These are phyloP conservation scores for Leersia perrieri DNA, from an alignment of 176 grass and related monocot species.

Conservation along the genomic window DNA sequence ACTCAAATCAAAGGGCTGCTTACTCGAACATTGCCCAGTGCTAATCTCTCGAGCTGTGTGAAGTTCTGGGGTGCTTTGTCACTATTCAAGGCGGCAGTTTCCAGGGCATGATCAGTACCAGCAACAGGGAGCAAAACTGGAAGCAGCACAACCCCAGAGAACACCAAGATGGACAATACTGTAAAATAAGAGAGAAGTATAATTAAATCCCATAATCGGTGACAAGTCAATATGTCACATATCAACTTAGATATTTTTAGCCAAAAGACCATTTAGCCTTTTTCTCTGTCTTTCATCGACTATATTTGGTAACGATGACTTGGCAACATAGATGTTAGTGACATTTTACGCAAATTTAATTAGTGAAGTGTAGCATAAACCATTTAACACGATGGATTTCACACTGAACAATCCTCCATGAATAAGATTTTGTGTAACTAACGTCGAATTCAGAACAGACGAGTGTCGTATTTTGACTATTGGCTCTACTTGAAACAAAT, in stretches of 20 bases:
- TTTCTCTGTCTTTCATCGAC: background rate
- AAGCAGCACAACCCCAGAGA: slow-evolving; percentile 70
- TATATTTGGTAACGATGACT: no score
- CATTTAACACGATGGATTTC: slow-evolving; percentile 2
- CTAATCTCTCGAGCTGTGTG: slow-evolving; percentile 56
- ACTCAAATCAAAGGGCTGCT: background rate
- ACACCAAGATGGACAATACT: slow-evolving; percentile 78
- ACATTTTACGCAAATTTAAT: background rate
- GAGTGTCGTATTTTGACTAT: background rate
- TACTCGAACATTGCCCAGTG: slow-evolving; percentile 80
- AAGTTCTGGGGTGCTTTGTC: background rate
- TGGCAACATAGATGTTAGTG: no score
- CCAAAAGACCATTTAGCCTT: background rate
- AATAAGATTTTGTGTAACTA: background rate
- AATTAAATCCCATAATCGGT: background rate
- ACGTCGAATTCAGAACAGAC: background rate
- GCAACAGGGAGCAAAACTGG: slow-evolving; percentile 77
- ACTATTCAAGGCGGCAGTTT: background rate
- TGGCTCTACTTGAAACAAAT: background rate
- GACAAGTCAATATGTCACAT: background rate
- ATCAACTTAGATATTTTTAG: background rate
- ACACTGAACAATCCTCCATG: background rate
- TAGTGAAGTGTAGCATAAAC: background rate
- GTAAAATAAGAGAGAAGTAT: slow-evolving; percentile 20
- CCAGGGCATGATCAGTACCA: slow-evolving; percentile 49